phyloP scores from a whole-genome alignment of 768 basidiomycete genomes.

The Lactifluus volemus region DNA sequence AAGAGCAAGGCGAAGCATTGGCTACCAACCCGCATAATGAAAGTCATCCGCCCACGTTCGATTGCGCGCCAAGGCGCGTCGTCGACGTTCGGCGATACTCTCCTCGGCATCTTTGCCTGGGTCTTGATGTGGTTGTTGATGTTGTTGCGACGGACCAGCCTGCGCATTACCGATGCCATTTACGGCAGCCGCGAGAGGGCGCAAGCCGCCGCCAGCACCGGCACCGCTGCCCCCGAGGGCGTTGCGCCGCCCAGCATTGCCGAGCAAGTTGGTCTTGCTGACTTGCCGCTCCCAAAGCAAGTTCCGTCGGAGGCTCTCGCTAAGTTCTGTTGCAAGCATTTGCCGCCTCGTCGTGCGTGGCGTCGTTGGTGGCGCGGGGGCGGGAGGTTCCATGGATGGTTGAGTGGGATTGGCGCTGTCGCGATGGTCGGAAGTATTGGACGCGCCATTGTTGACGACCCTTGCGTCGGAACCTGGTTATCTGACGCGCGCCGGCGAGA shows the following conservation, averaged over 20 bases:
- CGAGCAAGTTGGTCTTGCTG: slow-evolving; percentile 41
- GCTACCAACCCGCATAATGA: slow-evolving; percentile 56
- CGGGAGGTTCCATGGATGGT: slow-evolving; percentile 69
- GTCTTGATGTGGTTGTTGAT: slow-evolving; percentile 1
- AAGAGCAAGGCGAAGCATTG: background rate
- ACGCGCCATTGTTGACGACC: slow-evolving; percentile 12
- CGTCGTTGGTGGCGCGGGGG: slow-evolving; percentile 56
- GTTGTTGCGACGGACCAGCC: slow-evolving; percentile 24
- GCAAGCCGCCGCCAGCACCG: slow-evolving; percentile 25
- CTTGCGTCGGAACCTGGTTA: slow-evolving; percentile 15
- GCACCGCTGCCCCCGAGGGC: slow-evolving; percentile 20
- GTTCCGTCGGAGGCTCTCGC: slow-evolving; percentile 74
- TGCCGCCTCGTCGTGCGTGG: slow-evolving; percentile 77
- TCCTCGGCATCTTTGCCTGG: background rate
- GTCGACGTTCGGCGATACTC: slow-evolving; percentile 7
- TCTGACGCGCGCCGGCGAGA: slow-evolving; percentile 34
- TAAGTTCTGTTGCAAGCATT: slow-evolving; percentile 80
- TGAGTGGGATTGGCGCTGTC: slow-evolving; percentile 50
- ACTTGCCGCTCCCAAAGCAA: slow-evolving; percentile 75
- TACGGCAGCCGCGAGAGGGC: slow-evolving; percentile 28
- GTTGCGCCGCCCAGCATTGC: slow-evolving; percentile 25
- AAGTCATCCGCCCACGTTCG: slow-evolving; percentile 64
- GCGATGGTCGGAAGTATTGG: slow-evolving; percentile 29
- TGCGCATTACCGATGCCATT: slow-evolving; percentile 7
- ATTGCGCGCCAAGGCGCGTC: slow-evolving; percentile 46